These are phyloP conservation scores for Moniliophthora roreri DNA, from an alignment of 1,284 basidiomycete species.

Conservation along the genomic window DNA sequence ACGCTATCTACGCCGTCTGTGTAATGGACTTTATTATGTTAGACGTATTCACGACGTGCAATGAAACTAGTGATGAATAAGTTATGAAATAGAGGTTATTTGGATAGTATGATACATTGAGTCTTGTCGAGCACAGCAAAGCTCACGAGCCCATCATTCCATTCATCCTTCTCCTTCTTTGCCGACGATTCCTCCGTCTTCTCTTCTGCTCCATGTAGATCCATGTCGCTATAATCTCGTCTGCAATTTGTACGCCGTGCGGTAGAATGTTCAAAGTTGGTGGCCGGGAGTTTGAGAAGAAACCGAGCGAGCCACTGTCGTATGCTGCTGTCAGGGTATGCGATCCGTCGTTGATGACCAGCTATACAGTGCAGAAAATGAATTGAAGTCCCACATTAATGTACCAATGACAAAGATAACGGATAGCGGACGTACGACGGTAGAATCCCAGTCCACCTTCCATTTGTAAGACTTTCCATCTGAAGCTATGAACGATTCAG, in stretches of 20 bases:
- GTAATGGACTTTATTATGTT: too few relatives aligned
- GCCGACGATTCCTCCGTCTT: neutral
- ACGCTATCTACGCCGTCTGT: too few relatives aligned
- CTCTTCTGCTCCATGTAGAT: slow-evolving; percentile 29
- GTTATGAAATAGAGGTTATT: too few relatives aligned
- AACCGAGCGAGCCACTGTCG: slow-evolving; percentile 18
- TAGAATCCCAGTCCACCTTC: slow-evolving; percentile 6
- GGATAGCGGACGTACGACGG: slow-evolving; percentile 8
- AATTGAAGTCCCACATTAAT: neutral
- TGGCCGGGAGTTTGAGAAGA: slow-evolving; percentile 18
- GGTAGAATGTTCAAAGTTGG: slow-evolving; percentile 27
- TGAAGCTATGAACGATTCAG: slow-evolving; percentile 14
- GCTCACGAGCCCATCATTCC: too few relatives aligned
- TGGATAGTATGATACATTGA: too few relatives aligned
- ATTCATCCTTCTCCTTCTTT: too few relatives aligned
- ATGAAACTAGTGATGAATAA: too few relatives aligned
- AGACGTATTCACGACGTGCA: too few relatives aligned
- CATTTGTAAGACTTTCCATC: slow-evolving; percentile 17
- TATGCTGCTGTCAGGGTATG: slow-evolving; percentile 28
- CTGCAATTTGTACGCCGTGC: slow-evolving; percentile 28
- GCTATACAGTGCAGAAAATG: neutral
- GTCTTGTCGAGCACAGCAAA: neutral
- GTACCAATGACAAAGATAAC: neutral
- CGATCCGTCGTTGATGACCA: slow-evolving; percentile 5
- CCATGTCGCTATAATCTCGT: slow-evolving; percentile 35